phyloP scores from a whole-genome alignment of 176 grass and related monocot species.

The Bothriochloa decipiens region DNA sequence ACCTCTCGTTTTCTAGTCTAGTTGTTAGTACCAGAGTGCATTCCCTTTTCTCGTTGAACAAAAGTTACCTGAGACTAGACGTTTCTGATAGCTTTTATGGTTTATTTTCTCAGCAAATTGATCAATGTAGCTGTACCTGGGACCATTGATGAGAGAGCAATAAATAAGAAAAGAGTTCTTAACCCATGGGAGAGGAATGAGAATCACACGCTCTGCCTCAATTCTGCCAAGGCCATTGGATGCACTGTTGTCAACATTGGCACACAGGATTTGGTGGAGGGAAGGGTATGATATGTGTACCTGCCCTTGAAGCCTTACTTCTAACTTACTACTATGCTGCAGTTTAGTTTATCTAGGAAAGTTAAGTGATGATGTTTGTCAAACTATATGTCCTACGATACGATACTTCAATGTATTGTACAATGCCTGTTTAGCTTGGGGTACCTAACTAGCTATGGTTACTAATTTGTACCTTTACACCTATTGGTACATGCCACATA shows the following conservation, averaged over 20 bases:
- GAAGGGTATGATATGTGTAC: conserved; percentile 64
- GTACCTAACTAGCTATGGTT: not conserved
- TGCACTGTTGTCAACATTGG: conserved; percentile 99
- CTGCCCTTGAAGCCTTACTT: conserved; percentile 10
- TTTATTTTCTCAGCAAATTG: conserved; percentile 80
- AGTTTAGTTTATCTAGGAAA: not conserved
- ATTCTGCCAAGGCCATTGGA: conserved; percentile 98
- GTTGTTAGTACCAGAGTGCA: conserved; percentile 14
- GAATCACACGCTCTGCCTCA: conserved; percentile 99
- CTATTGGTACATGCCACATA: not conserved
- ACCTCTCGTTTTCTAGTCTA: conserved; percentile 18
- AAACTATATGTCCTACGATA: not conserved
- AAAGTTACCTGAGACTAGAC: conserved; percentile 11
- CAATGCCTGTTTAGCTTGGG: not conserved
- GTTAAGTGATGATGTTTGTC: not conserved
- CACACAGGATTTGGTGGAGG: conserved; percentile 97
- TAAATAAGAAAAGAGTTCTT: conserved; percentile 96
- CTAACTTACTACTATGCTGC: not conserved
- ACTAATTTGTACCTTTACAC: conserved; percentile 28
- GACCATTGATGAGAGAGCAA: conserved; percentile 99
- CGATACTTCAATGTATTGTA: not conserved
- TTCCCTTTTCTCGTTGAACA: conserved; percentile 33
- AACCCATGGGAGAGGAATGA: conserved; percentile 99
- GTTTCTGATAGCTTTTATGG: conserved; percentile 38
- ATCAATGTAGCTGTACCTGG: conserved; percentile 96